These are phyloP conservation scores for Sambucus nigra DNA, from an alignment of 129 eudicot species.

Conservation along the genomic window DNA sequence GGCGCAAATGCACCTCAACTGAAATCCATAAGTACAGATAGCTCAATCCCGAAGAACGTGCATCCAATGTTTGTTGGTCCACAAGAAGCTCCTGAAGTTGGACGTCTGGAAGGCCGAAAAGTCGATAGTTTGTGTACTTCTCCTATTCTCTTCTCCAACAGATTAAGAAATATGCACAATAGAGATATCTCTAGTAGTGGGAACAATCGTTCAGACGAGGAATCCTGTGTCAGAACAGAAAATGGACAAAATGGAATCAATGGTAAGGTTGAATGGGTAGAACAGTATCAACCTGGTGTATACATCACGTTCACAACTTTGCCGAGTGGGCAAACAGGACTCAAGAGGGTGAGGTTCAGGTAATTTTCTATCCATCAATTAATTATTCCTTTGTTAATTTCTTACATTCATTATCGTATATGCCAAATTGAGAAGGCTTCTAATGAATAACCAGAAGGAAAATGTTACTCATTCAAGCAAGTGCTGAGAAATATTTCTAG, in stretches of 20 bases:
- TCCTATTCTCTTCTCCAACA: slow-evolving; percentile 19
- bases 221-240: slow-evolving; percentile 11
- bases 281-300: slow-evolving; percentile 48
- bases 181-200: slow-evolving; percentile 7
- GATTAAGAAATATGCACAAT: slow-evolving; percentile 7
- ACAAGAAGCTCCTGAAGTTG: slow-evolving; percentile 1
- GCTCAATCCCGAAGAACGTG: slow-evolving; percentile 10
- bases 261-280: slow-evolving; percentile 38
- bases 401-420: background rate
- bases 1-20: slow-evolving; percentile 14
- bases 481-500: too few relatives aligned
- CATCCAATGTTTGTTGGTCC: slow-evolving; percentile 12
- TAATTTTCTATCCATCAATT: slow-evolving; percentile 1
- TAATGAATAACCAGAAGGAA: too few relatives aligned
- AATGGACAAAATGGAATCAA: slow-evolving; percentile 12
- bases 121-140: slow-evolving; percentile 16
- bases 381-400: too few relatives aligned
- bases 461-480: too few relatives aligned
- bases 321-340: slow-evolving; percentile 44
- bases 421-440: too few relatives aligned
- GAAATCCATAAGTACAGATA: slow-evolving; percentile 7
- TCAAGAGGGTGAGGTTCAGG: slow-evolving; percentile 65
- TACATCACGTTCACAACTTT: slow-evolving; percentile 39
- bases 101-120: slow-evolving; percentile 11
- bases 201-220: slow-evolving; percentile 16